Percentiles rank a stretch among this genome's conserved stretches.
These are phyloP conservation scores for Dictyophora rubrovolvata DNA, from an alignment of 768 basidiomycete genomes.

Conservation along the genomic window DNA sequence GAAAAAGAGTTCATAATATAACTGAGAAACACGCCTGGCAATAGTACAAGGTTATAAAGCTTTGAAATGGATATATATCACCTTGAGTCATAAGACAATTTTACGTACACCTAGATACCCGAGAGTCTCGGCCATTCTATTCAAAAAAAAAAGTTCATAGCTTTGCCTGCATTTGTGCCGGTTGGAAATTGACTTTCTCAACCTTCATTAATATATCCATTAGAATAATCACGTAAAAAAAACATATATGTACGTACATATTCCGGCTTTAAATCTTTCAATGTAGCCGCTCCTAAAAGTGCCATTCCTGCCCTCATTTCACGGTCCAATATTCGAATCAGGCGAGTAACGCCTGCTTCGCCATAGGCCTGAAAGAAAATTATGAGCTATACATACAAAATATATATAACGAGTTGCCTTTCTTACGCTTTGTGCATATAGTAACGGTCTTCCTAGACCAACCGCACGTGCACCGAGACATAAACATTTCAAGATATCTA, in stretches of 20 bases:
- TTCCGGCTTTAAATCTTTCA: constrained; percentile 61
- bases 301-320: constrained; percentile 75
- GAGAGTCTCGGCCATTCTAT: too few species aligned
- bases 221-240: constrained; percentile 3
- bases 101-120: too few species aligned
- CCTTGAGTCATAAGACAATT: too few species aligned
- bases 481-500: constrained; percentile 81
- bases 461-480: constrained; percentile 84
- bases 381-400: constrained; percentile 1
- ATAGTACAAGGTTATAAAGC: too few species aligned
- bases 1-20: too few species aligned
- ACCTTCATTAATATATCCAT: constrained; percentile 15
- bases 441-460: constrained; percentile 76
- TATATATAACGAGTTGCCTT: background rate
- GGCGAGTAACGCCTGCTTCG: constrained; percentile 54
- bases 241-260: constrained; percentile 40
- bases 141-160: background rate
- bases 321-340: constrained; percentile 56
- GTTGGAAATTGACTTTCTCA: constrained; percentile 56
- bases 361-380: constrained; percentile 53
- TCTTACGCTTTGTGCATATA: constrained; percentile 76
- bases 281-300: constrained; percentile 55
- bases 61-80: too few species aligned
- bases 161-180: constrained; percentile 16
- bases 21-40: too few species aligned